A percentile compares a stretch with the other conserved stretches of the same genome.
Evolutionary conservation across 2,329 filamentous ascomycete genomes (phyloP).

Genomic region (Tolypocladium album): DNA sequence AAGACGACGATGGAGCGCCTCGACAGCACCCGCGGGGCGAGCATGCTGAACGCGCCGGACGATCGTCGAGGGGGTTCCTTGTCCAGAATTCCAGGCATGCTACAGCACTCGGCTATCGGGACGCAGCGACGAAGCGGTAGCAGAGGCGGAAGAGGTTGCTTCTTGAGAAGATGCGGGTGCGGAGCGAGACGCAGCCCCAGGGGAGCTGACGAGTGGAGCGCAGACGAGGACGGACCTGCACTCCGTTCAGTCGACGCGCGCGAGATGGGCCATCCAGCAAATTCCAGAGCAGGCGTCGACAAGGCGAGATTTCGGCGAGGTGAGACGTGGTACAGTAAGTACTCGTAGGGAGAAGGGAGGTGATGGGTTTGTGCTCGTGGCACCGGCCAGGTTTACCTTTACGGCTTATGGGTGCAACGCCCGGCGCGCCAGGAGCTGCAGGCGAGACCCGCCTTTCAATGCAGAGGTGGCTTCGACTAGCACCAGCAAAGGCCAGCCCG

Average conservation of each 20-base stretch:
- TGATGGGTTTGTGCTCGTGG: background rate
- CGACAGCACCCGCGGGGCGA: constrained; percentile 14
- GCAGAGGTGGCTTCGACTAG: background rate
- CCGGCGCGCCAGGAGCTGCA: background rate
- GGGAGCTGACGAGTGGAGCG: background rate
- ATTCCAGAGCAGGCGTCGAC: background rate
- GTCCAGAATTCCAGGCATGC: constrained; percentile 4
- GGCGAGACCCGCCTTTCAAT: background rate
- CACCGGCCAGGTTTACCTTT: background rate
- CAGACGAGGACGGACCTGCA: background rate
- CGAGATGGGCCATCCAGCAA: background rate
- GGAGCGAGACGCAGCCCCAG: background rate
- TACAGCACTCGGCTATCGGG: background rate
- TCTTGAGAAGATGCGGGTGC: background rate
- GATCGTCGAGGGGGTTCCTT: constrained; percentile 1
- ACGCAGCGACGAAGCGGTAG: background rate
- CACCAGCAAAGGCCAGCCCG: background rate
- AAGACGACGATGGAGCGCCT: constrained; percentile 16
- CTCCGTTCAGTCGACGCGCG: background rate
- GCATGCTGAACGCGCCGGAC: constrained; percentile 5
- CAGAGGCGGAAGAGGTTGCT: background rate
- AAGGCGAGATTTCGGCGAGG: background rate
- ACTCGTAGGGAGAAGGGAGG: background rate
- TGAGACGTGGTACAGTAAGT: background rate
- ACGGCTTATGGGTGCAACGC: background rate